Conservation (phyloP, 2,329 filamentous ascomycete species). For the Fusarium haematococcum region DNA sequence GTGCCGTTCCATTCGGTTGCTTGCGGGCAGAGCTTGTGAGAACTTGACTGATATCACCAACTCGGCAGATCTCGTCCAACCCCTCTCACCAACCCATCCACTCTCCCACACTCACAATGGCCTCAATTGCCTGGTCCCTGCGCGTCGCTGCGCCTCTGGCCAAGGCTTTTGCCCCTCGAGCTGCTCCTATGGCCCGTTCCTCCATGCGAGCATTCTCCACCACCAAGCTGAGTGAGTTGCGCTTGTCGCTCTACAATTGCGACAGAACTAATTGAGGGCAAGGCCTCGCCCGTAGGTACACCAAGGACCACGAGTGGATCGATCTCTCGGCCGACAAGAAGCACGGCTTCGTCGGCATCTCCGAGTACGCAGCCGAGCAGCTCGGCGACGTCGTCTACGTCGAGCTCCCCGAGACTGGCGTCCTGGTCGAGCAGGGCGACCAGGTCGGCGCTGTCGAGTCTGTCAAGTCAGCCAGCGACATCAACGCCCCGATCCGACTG, state of each 20-base stretch:
- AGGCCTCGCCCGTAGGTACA: slow-evolving; percentile 85
- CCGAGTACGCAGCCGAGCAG: slow-evolving; percentile 88
- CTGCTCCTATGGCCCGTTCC: slow-evolving; percentile 55
- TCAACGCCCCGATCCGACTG: slow-evolving; percentile 88
- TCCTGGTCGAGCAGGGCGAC: slow-evolving; percentile 80
- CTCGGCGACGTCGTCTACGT: slow-evolving; percentile 98
- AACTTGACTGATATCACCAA: slow-evolving; percentile 33
- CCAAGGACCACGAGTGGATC: slow-evolving; percentile 98
- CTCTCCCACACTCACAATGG: slow-evolving; percentile 65
- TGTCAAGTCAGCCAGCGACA: slow-evolving; percentile 98
- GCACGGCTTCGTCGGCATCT: slow-evolving; percentile 86
- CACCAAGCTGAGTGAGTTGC: slow-evolving; percentile 51
- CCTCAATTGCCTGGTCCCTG: slow-evolving; percentile 70
- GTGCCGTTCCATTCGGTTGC: slow-evolving; percentile 1
- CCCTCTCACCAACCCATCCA: not conserved
- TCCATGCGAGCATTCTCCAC: slow-evolving; percentile 57
- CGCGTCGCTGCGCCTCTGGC: slow-evolving; percentile 62
- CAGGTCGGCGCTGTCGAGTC: slow-evolving; percentile 95
- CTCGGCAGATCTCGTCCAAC: slow-evolving; percentile 8
- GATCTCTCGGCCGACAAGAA: slow-evolving; percentile 86
- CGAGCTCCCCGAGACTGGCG: slow-evolving; percentile 81
- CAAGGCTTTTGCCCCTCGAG: slow-evolving; percentile 54
- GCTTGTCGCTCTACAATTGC: not conserved
- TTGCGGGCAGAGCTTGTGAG: slow-evolving; percentile 31
- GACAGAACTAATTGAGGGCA: slow-evolving; percentile 1